Base-by-base conservation (phyloP, 805 yeast species). In the Ogataea minuta region DNA sequence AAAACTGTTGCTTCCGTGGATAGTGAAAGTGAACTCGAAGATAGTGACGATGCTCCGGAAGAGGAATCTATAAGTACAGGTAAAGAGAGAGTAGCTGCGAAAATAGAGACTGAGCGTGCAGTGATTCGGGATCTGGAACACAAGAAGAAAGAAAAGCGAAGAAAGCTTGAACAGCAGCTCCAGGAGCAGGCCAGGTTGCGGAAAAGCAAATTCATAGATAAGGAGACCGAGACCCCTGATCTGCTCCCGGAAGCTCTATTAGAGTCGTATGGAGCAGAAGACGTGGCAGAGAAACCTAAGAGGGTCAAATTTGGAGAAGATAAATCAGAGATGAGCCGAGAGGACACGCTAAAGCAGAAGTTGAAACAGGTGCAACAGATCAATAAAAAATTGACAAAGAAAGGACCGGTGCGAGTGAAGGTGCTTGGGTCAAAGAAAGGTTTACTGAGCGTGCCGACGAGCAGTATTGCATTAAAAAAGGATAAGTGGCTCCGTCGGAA, bases 11-110 rank as follows among this genome's bases (percentile, higher is more conserved):
- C 43, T 10, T 39, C 39, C 16, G 60, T 54, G 14, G 34, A 37
- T 25, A 45, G 49, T 53, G 32, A 52, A 3, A 16, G 17, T 9
- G 44, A 38, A 2, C 12, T 14, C 3, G 40, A 36, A 1, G 46
- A 42, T 26, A 70, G 64, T 43, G 72, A 65, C 40, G 77, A 71
- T 14, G 77, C 79, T 1, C 79, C 80, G 36, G 77, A 72, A 41
- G 79, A 74, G 47, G 77, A 70, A 35, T 34, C 54, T 5, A 29
- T 57, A 9, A 34, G 34, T 8, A 15, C 52, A 3, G 56, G 46
- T 9, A 49, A 46, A 27, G 34, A 35, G 23, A 19, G 34, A 8
- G 33, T 45, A 10, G 16, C 31, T 20, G 35, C 36, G 11, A 38
- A 36, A 34, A 31, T 8, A 35, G 62, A 33, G 44, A 60, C 28